A percentile compares a stretch with the other conserved stretches of the same genome.
Conservation (phyloP, 2,329 filamentous ascomycete species). For the Trichoderma harzianum region DNA sequence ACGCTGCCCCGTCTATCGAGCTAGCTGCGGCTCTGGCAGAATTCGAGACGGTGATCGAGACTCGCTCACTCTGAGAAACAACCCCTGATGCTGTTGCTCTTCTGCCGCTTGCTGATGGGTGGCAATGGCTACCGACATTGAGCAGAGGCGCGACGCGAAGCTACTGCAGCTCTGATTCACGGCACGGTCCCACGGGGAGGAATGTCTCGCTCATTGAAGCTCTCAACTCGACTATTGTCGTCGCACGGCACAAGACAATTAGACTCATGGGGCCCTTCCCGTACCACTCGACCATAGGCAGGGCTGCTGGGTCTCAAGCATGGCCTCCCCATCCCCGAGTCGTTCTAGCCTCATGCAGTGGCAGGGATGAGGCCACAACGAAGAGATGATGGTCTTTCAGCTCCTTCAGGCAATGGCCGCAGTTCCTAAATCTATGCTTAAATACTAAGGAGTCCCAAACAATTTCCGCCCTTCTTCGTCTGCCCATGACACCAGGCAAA, state of each 20-base stretch:
- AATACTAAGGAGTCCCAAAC: not conserved
- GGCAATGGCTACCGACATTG: too few species aligned
- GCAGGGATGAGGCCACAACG: conserved; percentile 6
- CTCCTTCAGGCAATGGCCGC: conserved; percentile 13
- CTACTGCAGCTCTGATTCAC: not conserved
- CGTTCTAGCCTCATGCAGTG: conserved; percentile 5
- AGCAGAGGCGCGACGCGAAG: not conserved
- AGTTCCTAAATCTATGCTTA: conserved; percentile 14
- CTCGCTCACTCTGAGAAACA: not conserved
- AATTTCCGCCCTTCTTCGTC: not conserved
- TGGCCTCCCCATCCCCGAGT: conserved; percentile 6
- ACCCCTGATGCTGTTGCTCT: not conserved
- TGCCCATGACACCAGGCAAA: not conserved
- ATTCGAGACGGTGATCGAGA: not conserved
- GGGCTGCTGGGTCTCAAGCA: not conserved
- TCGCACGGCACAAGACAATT: not conserved
- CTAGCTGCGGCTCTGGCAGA: not conserved
- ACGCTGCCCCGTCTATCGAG: not conserved
- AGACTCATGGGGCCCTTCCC: not conserved
- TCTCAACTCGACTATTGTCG: not conserved
- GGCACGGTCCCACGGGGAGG: not conserved
- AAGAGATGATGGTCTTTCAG: not conserved
- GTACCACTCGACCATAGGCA: not conserved
- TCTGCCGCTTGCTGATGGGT: not conserved
- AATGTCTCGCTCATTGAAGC: not conserved